Percentiles rank a stretch among this genome's conserved stretches.
phyloP scores from a whole-genome alignment of 2,329 filamentous ascomycete genomes.

The Thelonectria discophora region DNA sequence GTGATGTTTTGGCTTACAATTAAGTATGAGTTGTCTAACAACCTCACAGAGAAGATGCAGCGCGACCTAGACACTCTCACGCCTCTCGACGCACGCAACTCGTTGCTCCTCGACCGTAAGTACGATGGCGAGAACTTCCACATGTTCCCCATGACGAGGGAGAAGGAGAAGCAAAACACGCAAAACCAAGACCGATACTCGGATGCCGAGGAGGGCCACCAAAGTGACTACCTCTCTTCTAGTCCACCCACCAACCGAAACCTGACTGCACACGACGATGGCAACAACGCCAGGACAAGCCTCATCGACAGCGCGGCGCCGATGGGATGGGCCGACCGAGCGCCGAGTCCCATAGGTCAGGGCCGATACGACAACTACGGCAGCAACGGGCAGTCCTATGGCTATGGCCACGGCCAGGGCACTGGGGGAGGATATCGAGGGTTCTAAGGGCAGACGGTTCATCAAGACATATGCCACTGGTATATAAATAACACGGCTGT shows the following conservation, averaged over 20 bases:
- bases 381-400: conserved; percentile 31
- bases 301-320: conserved; percentile 54
- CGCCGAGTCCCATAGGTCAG: conserved; percentile 27
- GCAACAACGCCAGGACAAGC: conserved; percentile 49
- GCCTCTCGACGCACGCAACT: conserved; percentile 86
- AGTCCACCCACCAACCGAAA: conserved; percentile 47
- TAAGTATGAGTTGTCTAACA: conserved; percentile 40
- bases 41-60: conserved; percentile 73
- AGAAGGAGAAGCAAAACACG: conserved; percentile 45
- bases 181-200: conserved; percentile 48
- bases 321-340: conserved; percentile 45
- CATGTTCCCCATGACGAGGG: conserved; percentile 55
- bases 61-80: conserved; percentile 85
- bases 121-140: conserved; percentile 50
- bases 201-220: conserved; percentile 35
- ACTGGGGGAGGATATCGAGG: conserved; percentile 40
- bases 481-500: conserved; percentile 18
- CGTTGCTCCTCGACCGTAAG: conserved; percentile 74
- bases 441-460: conserved; percentile 29
- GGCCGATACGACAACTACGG: conserved; percentile 33
- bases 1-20: conserved; percentile 40
- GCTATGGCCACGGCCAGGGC: conserved; percentile 36
- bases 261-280: conserved; percentile 49
- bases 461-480: conserved; percentile 23
- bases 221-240: conserved; percentile 34